These are phyloP conservation scores for Fagopyrum esculentum DNA, from an alignment of 148 eudicot genomes.

Conservation along the genomic window DNA sequence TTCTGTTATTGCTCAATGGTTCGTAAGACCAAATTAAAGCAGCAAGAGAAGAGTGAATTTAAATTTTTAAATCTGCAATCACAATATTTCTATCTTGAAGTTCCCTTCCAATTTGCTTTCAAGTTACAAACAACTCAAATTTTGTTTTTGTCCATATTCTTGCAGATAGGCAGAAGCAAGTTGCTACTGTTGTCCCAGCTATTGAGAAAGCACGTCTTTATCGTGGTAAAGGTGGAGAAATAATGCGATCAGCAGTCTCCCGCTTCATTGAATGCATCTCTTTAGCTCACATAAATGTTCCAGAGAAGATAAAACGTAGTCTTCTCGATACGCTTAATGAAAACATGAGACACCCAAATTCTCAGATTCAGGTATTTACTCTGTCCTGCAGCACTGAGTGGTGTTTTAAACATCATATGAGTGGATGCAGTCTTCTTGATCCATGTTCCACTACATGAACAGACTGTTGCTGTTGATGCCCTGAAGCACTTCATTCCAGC, in stretches of 20 bases:
- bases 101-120: background rate
- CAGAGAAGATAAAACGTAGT: conserved; percentile 62
- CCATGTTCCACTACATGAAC: conserved; percentile 20
- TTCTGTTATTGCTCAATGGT: background rate
- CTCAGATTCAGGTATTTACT: conserved; percentile 65
- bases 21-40: background rate
- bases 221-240: conserved; percentile 99
- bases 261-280: conserved; percentile 79
- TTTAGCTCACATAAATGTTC: conserved; percentile 36
- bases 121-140: background rate
- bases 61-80: background rate
- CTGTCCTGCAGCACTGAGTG: conserved; percentile 5
- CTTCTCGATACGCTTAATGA: conserved; percentile 80
- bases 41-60: background rate
- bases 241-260: conserved; percentile 96
- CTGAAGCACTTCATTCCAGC: conserved; percentile 66
- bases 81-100: background rate
- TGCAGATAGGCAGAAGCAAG: conserved; percentile 75
- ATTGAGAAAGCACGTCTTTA: conserved; percentile 95
- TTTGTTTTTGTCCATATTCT: conserved; percentile 2
- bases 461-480: conserved; percentile 88
- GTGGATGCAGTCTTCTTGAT: background rate
- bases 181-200: conserved; percentile 83
- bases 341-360: conserved; percentile 88
- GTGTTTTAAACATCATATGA: background rate